phyloP scores from a whole-genome alignment of 148 eudicot genomes.

The Vaccinium corymbosum region DNA sequence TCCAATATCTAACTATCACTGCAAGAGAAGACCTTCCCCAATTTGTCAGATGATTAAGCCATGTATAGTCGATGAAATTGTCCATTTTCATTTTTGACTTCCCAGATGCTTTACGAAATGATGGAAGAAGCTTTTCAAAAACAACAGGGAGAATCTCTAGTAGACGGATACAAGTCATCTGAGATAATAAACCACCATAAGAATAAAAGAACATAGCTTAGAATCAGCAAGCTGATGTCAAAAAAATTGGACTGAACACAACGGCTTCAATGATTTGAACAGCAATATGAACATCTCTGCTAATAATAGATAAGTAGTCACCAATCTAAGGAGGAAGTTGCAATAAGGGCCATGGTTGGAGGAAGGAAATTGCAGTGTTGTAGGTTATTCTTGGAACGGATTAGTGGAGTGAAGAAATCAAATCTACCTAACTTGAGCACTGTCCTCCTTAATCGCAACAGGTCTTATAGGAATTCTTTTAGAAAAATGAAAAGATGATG shows the following conservation, averaged over 20 bases:
- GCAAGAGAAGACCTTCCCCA: constrained; percentile 87
- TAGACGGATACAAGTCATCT: constrained; percentile 93
- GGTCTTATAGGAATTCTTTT: neutral
- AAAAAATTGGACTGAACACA: neutral
- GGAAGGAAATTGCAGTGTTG: neutral
- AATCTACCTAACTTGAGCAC: neutral
- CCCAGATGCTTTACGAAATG: constrained; percentile 26
- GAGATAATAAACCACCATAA: constrained; percentile 31
- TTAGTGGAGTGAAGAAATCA: neutral
- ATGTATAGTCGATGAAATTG: constrained; percentile 34
- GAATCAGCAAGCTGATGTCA: constrained; percentile 11
- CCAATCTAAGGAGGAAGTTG: neutral
- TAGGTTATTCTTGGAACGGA: neutral
- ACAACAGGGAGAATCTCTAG: constrained; percentile 79
- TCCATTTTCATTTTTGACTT: constrained; percentile 27
- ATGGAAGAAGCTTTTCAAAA: constrained; percentile 38
- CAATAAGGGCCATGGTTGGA: neutral
- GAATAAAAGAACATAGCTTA: constrained; percentile 11
- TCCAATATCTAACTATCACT: constrained; percentile 85
- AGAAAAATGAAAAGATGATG: neutral
- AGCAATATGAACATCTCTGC: neutral
- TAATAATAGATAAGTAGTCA: neutral
- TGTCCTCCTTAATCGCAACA: neutral
- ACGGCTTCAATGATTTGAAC: neutral
- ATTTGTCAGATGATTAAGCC: constrained; percentile 81